These are phyloP conservation scores for Taphrina flavorubra DNA, from an alignment of 1,139 yeast species.

Conservation along the genomic window DNA sequence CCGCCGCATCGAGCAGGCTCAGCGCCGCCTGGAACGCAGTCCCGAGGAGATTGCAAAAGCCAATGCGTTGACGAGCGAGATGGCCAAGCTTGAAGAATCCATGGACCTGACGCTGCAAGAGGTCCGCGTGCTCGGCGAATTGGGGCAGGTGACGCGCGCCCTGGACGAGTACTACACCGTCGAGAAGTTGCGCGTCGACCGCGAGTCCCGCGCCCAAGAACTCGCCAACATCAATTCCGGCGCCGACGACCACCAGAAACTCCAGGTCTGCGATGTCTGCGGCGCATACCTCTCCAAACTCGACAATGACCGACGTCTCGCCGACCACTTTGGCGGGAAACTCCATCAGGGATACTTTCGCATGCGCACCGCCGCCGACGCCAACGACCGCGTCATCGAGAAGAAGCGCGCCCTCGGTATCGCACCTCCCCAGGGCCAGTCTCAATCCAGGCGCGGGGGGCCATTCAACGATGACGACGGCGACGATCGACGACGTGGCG, in stretches of 20 bases:
- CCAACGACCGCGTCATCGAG: constrained; percentile 24
- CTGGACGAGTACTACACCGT: constrained; percentile 56
- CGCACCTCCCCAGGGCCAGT: not conserved
- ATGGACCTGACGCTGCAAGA: constrained; percentile 76
- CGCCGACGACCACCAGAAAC: constrained; percentile 65
- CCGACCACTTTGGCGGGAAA: constrained; percentile 87
- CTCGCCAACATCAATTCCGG: constrained; percentile 41
- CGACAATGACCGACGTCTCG: constrained; percentile 86
- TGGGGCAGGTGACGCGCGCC: constrained; percentile 62
- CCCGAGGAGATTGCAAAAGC: constrained; percentile 67
- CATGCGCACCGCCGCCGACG: constrained; percentile 37
- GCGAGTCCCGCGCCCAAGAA: constrained; percentile 48
- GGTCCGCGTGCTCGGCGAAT: constrained; percentile 61
- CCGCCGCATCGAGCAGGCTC: constrained; percentile 67
- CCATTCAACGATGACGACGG: constrained; percentile 5
- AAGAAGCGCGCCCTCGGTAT: constrained; percentile 30
- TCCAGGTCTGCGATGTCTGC: constrained; percentile 89
- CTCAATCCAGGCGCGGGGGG: not conserved
- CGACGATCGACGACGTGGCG: constrained; percentile 18
- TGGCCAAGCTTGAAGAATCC: constrained; percentile 69
- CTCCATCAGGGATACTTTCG: constrained; percentile 43
- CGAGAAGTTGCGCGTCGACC: constrained; percentile 53
- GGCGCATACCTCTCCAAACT: constrained; percentile 87
- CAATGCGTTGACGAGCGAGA: constrained; percentile 57
- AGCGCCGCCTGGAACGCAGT: constrained; percentile 72